Conservation (phyloP, 2,329 filamentous ascomycete species). For the Penicillium rolfsii region DNA sequence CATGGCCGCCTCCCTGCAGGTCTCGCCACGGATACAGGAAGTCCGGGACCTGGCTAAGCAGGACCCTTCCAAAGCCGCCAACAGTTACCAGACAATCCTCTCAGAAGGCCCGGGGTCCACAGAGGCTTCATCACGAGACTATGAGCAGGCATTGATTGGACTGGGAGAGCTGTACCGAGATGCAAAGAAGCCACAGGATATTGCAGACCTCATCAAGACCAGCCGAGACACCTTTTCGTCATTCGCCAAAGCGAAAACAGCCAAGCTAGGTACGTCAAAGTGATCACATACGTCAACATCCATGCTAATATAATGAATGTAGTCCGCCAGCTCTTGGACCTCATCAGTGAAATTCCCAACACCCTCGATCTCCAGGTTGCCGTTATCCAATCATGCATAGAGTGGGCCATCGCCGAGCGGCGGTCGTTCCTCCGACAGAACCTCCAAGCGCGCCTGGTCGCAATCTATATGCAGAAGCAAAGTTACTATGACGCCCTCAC, state of each 20-base stretch:
- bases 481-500: slow-evolving; percentile 96
- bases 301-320: slow-evolving; percentile 13
- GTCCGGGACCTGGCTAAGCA: slow-evolving; percentile 81
- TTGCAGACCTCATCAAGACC: slow-evolving; percentile 86
- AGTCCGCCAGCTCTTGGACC: slow-evolving; percentile 96
- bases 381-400: slow-evolving; percentile 98
- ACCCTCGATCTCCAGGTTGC: slow-evolving; percentile 91
- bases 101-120: slow-evolving; percentile 80
- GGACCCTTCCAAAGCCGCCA: slow-evolving; percentile 81
- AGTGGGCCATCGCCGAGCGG: slow-evolving; percentile 95
- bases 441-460: slow-evolving; percentile 92
- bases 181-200: slow-evolving; percentile 74
- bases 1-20: slow-evolving; percentile 56
- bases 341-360: slow-evolving; percentile 91
- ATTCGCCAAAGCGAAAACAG: slow-evolving; percentile 98
- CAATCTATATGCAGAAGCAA: slow-evolving; percentile 95
- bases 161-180: slow-evolving; percentile 93
- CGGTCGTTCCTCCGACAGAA: slow-evolving; percentile 97
- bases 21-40: slow-evolving; percentile 75
- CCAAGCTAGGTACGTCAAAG: slow-evolving; percentile 78
- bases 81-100: slow-evolving; percentile 86
- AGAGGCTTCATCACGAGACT: slow-evolving; percentile 86
- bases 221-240: slow-evolving; percentile 90
- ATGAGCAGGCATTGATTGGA: slow-evolving; percentile 84
- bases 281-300: neutral